phyloP scores from a whole-genome alignment of 768 basidiomycete species.

The Kwoniella pini region DNA sequence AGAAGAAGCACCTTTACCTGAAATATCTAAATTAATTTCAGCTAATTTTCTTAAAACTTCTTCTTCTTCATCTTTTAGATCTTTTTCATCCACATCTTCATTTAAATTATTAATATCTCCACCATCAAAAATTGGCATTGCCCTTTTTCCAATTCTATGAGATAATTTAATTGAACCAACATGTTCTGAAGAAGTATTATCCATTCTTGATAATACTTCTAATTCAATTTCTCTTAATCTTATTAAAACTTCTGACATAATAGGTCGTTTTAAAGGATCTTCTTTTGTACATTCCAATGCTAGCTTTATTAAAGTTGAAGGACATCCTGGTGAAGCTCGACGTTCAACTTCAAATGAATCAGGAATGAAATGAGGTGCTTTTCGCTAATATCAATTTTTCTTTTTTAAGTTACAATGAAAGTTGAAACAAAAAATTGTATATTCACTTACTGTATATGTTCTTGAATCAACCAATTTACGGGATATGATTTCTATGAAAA shows the following conservation, averaged over 20 bases:
- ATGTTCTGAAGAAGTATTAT: conserved; percentile 66
- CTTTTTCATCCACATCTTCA: conserved; percentile 29
- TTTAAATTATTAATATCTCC: neutral
- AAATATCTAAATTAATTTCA: conserved; percentile 34
- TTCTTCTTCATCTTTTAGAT: conserved; percentile 41
- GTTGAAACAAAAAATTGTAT: neutral
- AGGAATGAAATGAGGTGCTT: conserved; percentile 75
- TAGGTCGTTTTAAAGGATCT: conserved; percentile 70
- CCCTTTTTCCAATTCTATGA: conserved; percentile 62
- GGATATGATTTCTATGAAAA: conserved; percentile 83
- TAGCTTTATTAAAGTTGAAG: conserved; percentile 72
- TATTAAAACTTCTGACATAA: conserved; percentile 74
- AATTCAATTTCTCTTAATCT: conserved; percentile 77
- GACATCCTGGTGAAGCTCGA: conserved; percentile 72
- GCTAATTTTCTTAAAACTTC: conserved; percentile 42
- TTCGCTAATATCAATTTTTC: conserved; percentile 58
- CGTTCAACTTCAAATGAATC: conserved; percentile 71
- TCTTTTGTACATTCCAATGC: conserved; percentile 73
- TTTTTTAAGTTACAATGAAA: neutral
- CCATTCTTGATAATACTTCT: conserved; percentile 70
- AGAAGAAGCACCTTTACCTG: conserved; percentile 30
- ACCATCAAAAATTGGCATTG: conserved; percentile 41
- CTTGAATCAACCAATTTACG: conserved; percentile 81
- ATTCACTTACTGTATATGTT: conserved; percentile 53
- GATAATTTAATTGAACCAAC: conserved; percentile 84